phyloP scores from a whole-genome alignment of 148 eudicot genomes.

The Persicaria maculosa region DNA sequence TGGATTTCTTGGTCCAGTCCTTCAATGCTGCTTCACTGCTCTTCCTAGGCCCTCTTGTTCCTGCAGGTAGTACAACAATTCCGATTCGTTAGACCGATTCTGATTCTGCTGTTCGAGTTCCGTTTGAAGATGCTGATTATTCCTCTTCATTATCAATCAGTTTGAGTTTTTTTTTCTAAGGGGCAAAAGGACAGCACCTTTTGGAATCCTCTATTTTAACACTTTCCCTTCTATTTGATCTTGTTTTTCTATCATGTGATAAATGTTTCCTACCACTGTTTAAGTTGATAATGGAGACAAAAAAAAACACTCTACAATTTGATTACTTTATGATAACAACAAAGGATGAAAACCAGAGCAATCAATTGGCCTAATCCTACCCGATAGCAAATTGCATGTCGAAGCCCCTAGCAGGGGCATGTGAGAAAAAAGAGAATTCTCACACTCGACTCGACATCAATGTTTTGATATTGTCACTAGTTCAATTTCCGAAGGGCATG shows the following conservation, averaged over 20 bases:
- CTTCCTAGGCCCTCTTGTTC: conserved; percentile 58
- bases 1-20: conserved; percentile 91
- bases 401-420: background rate
- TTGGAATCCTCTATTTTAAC: background rate
- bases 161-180: background rate
- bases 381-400: no score
- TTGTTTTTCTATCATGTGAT: background rate
- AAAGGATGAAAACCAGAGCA: background rate
- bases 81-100: background rate
- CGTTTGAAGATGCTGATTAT: background rate
- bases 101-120: background rate
- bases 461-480: no score
- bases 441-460: background rate
- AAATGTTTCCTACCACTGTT: conserved; percentile 2
- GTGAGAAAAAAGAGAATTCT: background rate
- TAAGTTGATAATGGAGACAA: background rate
- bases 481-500: no score
- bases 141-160: background rate
- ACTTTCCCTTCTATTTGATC: background rate
- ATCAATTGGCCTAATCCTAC: background rate
- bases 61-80: conserved; percentile 19
- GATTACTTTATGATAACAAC: background rate
- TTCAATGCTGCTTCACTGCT: conserved; percentile 58
- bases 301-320: background rate
- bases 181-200: conserved; percentile 9